Percentiles rank a stretch among this genome's conserved stretches.
phyloP scores from a whole-genome alignment of 139 green algal species.

The Raphidocelis subcapitata region DNA sequence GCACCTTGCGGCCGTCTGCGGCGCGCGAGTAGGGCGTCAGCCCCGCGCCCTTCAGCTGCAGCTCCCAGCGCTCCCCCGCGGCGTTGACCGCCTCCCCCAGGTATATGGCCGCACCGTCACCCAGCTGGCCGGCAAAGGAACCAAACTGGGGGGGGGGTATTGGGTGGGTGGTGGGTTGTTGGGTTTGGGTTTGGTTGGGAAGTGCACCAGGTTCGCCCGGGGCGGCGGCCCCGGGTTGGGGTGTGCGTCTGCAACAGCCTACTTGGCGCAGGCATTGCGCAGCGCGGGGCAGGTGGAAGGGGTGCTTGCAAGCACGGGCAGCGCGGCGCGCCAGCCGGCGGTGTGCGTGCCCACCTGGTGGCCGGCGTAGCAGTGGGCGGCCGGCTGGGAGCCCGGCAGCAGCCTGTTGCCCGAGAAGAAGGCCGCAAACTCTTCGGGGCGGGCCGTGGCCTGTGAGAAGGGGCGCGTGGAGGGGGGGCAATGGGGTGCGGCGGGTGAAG shows the following conservation, averaged over 20 bases:
- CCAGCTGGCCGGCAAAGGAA: conserved; percentile 63
- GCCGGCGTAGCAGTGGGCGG: conserved; percentile 63
- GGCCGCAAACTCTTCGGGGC: conserved; percentile 20
- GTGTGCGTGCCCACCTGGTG: conserved; percentile 25
- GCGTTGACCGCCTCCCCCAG: conserved; percentile 59
- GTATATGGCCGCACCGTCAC: conserved; percentile 63
- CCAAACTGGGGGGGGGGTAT: conserved; percentile 43
- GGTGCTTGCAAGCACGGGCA: not conserved
- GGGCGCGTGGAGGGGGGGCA: not conserved
- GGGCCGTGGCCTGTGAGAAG: not conserved
- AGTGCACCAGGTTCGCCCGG: not conserved
- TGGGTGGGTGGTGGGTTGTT: not conserved
- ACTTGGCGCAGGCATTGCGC: not conserved
- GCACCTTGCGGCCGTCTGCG: conserved; percentile 33
- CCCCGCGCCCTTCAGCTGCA: conserved; percentile 66
- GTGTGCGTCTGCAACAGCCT: not conserved
- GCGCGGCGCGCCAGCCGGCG: not conserved
- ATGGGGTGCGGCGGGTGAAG: too few relatives aligned
- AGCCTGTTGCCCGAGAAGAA: conserved; percentile 46
- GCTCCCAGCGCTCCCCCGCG: conserved; percentile 51
- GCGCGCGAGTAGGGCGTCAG: conserved; percentile 51
- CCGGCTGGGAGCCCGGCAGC: conserved; percentile 48
- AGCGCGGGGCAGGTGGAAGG: not conserved
- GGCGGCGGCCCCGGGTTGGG: not conserved
- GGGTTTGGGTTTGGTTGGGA: not conserved